phyloP scores from a whole-genome alignment of 1,284 basidiomycete genomes.

The Sanguinoderma infundibulare region DNA sequence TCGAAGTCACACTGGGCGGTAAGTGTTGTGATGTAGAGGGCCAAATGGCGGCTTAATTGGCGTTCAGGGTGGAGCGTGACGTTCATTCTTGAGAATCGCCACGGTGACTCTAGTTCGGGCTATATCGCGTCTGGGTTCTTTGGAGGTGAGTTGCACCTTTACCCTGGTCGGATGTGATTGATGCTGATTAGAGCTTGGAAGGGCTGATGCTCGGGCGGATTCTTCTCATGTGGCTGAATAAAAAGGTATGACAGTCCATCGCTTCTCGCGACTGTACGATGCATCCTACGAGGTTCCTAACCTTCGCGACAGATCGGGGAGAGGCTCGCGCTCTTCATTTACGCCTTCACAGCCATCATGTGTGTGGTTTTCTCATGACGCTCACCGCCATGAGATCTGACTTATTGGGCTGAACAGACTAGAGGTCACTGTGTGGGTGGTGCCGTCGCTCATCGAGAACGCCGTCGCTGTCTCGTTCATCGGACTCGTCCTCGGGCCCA shows the following conservation, averaged over 20 bases:
- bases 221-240: conserved; percentile 60
- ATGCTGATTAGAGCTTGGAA: conserved; percentile 18
- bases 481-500: conserved; percentile 49
- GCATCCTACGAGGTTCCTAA: not conserved
- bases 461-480: conserved; percentile 63
- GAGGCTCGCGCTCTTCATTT: conserved; percentile 54
- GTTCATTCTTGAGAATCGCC: conserved; percentile 40
- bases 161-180: not conserved
- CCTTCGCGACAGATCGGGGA: conserved; percentile 50
- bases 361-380: conserved; percentile 32
- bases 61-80: conserved; percentile 23
- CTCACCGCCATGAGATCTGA: not conserved
- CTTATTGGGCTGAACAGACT: conserved; percentile 49
- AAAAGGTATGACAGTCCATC: conserved; percentile 41
- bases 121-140: conserved; percentile 44
- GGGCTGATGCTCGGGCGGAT: conserved; percentile 64
- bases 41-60: not conserved
- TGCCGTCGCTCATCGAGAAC: conserved; percentile 60
- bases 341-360: conserved; percentile 55
- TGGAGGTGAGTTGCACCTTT: conserved; percentile 27
- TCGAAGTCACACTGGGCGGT: conserved; percentile 71
- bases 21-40: not conserved
- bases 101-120: conserved; percentile 37
- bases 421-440: conserved; percentile 67
- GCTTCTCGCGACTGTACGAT: not conserved